Evolutionary conservation across 352 stramenopile genomes (phyloP).

Genomic region (Albugo candida): DNA sequence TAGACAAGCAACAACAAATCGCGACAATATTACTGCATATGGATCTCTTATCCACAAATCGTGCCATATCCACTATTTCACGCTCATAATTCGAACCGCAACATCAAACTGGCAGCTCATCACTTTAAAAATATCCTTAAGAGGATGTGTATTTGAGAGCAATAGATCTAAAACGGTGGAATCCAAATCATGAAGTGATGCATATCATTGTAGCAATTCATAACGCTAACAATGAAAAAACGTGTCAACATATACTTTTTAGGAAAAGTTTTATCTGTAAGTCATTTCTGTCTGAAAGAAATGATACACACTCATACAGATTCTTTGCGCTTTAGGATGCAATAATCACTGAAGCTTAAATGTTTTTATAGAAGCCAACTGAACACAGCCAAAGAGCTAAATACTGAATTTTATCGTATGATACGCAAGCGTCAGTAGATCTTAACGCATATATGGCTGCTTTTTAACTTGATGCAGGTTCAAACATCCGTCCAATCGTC

Average conservation of each 20-base stretch:
- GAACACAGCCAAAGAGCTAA: conserved; percentile 90
- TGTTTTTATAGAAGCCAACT: conserved; percentile 90
- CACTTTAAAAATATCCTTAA: conserved; percentile 91
- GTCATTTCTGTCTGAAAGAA: no score
- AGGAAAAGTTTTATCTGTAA: conserved; percentile 62
- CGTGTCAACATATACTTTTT: conserved; percentile 84
- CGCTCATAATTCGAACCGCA: conserved; percentile 74
- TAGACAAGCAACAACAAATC: no score
- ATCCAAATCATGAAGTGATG: conserved; percentile 82
- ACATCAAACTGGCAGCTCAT: conserved; percentile 29
- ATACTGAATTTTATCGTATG: conserved; percentile 74
- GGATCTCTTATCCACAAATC: conserved; percentile 66
- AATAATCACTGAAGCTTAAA: conserved; percentile 74
- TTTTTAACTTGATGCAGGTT: conserved; percentile 26
- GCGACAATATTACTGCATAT: conserved; percentile 2
- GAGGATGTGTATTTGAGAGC: conserved; percentile 97
- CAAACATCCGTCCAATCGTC: conserved; percentile 92
- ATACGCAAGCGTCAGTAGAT: no score
- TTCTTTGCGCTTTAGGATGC: conserved; percentile 9
- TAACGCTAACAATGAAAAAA: conserved; percentile 95
- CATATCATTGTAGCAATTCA: conserved; percentile 93
- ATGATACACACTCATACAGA: no score
- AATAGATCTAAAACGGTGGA: conserved; percentile 93
- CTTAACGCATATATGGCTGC: no score
- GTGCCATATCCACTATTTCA: conserved; percentile 86